These are phyloP conservation scores for Geotrichum ghanense DNA, from an alignment of 805 yeast species.

Conservation along the genomic window DNA sequence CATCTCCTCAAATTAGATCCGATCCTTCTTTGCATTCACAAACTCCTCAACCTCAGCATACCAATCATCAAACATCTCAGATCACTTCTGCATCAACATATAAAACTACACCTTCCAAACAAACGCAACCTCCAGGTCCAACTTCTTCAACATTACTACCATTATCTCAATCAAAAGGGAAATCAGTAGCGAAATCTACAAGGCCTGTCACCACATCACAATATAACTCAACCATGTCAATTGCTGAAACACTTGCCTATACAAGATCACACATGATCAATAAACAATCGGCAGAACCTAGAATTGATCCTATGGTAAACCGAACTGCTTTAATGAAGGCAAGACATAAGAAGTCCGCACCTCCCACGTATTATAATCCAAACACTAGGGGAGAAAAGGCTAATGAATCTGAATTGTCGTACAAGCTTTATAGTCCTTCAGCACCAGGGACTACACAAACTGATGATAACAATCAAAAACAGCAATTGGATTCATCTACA, in stretches of 20 bases:
- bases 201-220: not conserved
- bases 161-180: not conserved
- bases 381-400: not conserved
- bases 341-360: not conserved
- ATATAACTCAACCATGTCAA: slow-evolving; percentile 27
- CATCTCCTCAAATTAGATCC: too few species aligned
- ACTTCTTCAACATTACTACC: not conserved
- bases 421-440: not conserved
- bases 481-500: not conserved
- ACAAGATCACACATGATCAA: slow-evolving; percentile 17
- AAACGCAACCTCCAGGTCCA: not conserved
- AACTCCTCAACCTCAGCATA: not conserved
- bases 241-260: slow-evolving; percentile 50
- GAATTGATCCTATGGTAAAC: slow-evolving; percentile 16
- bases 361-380: not conserved
- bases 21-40: too few species aligned
- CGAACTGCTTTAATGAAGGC: slow-evolving; percentile 1
- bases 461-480: too few species aligned
- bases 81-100: not conserved
- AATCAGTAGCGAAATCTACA: not conserved
- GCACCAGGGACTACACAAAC: too few species aligned
- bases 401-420: not conserved
- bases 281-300: slow-evolving; percentile 6
- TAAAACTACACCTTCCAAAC: not conserved
- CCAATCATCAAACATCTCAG: not conserved